These are phyloP conservation scores for Trichosporon sp. DNA, from an alignment of 1,284 basidiomycete species.

Conservation along the genomic window DNA sequence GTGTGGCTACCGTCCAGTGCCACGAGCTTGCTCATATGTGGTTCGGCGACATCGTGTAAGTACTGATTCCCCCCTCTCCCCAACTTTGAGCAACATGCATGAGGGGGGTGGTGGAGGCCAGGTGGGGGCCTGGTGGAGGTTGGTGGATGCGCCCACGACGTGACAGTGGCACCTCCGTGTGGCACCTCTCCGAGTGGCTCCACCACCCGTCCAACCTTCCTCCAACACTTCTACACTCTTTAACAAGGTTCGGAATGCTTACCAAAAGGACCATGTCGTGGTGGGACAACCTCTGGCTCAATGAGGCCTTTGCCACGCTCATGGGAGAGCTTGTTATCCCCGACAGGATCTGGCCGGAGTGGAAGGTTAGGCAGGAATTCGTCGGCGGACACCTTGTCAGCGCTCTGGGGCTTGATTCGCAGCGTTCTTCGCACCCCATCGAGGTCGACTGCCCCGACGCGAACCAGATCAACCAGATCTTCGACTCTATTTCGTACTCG, in stretches of 20 bases:
- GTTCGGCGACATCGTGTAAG: conserved; percentile 69
- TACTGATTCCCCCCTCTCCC: background rate
- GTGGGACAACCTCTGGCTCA: conserved; percentile 80
- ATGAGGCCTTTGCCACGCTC: conserved; percentile 74
- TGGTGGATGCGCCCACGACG: too few relatives aligned
- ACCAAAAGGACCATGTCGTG: conserved; percentile 68
- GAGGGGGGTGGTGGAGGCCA: background rate
- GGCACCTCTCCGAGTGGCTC: background rate
- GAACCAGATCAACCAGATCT: conserved; percentile 82
- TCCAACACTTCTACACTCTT: background rate
- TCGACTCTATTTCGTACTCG: conserved; percentile 77
- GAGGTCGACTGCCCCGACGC: conserved; percentile 88
- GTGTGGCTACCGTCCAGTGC: conserved; percentile 60
- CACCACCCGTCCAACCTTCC: background rate
- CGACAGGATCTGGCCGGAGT: conserved; percentile 59
- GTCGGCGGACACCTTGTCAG: conserved; percentile 54
- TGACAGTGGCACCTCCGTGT: background rate
- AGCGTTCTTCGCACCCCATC: conserved; percentile 89
- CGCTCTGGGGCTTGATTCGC: conserved; percentile 78
- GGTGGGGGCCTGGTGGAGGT: background rate
- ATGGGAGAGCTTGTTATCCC: conserved; percentile 88
- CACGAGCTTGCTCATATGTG: conserved; percentile 53
- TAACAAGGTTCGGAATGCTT: background rate
- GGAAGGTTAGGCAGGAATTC: conserved; percentile 56
- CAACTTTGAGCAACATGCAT: background rate